Percentiles rank a stretch among this genome's conserved stretches.
These are phyloP conservation scores for Manihot esculenta DNA, from an alignment of 441 rosid genomes.

Conservation along the genomic window DNA sequence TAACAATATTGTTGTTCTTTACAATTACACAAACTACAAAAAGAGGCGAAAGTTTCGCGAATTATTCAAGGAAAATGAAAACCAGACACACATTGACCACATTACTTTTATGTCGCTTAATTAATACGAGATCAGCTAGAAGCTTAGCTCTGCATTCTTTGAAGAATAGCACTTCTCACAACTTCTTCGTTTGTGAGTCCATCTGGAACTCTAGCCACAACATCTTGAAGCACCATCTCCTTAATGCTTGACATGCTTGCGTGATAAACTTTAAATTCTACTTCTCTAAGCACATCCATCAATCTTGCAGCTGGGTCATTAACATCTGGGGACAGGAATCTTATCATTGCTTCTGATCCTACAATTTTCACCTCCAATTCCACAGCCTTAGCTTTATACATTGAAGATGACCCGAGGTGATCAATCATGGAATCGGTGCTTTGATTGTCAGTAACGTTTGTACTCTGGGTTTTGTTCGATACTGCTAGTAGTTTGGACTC, in stretches of 20 bases:
- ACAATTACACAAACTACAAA: too few relatives aligned
- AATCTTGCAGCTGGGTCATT: constrained; percentile 43
- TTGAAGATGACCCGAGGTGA: constrained; percentile 2
- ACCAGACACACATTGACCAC: too few relatives aligned
- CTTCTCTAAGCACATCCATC: constrained; percentile 42
- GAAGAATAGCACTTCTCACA: constrained; percentile 32
- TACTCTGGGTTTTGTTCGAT: constrained; percentile 2
- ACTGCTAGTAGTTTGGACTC: constrained; percentile 20
- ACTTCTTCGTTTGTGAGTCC: constrained; percentile 33
- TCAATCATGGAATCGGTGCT: not conserved
- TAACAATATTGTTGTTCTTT: too few relatives aligned
- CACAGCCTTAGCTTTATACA: constrained; percentile 7
- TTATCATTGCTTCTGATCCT: constrained; percentile 46
- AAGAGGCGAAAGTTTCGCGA: too few relatives aligned
- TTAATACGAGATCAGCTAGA: too few relatives aligned
- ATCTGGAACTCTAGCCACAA: constrained; percentile 37
- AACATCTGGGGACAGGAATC: constrained; percentile 35
- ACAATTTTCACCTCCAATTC: constrained; percentile 49
- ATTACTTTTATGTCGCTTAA: too few relatives aligned
- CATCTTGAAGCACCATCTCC: constrained; percentile 41
- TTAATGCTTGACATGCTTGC: constrained; percentile 42
- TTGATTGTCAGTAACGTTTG: constrained; percentile 4
- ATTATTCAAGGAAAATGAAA: too few relatives aligned
- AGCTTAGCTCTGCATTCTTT: constrained; percentile 22
- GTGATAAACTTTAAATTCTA: constrained; percentile 42